Evolutionary conservation across 1,139 yeast genomes (phyloP), one percentile per base, ranked within the genome.

Genomic region (Yamadazyma taylorii): DNA sequence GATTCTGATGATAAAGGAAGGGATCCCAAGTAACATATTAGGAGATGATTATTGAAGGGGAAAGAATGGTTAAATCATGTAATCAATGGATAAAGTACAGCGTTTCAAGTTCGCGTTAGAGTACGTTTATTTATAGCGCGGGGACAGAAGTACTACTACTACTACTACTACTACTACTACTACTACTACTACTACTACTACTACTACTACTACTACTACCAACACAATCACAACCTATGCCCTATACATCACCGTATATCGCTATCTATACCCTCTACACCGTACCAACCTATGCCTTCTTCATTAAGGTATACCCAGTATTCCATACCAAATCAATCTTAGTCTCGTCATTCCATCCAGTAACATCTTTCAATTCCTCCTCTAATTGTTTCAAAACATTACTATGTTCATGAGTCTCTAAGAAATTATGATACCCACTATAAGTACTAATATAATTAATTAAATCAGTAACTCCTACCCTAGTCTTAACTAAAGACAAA

Each of bases 301-400:
- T 60, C 38, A 64, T 37, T 34, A 69, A 63, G 0, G 67, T 63
- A 44, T 68, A 69, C 3, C 74, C 74, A 2, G 73, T 60, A 36
- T 60, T 65, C 68, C 69, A 71, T 7, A 60, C 66, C 33, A 66
- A 45, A 38, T 61, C 66, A 32, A 70, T 43, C 16, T 38, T 50
- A 7, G 73, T 67, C 2, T 32, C 40, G 12, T 40, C 45, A 17
- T 36, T 34, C 52, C 52, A 49, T 1, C 52, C 53, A 8, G 43
- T 39, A 8, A 35, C 17, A 11, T 41, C 37, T 37, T 62, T 58
- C 28, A 64, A 50, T 13, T 59, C 63, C 2, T 41, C 34, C 13
- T 58, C 39, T 30, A 59, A 63, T 14, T 42, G 35, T 10, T 54
- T 57, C 26, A 60, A 33, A 14, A 64, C 34, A 10, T 50, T 48